Base-by-base conservation (phyloP, 2,329 filamentous ascomycete genomes). In the Cryoendolithus antarcticus region DNA sequence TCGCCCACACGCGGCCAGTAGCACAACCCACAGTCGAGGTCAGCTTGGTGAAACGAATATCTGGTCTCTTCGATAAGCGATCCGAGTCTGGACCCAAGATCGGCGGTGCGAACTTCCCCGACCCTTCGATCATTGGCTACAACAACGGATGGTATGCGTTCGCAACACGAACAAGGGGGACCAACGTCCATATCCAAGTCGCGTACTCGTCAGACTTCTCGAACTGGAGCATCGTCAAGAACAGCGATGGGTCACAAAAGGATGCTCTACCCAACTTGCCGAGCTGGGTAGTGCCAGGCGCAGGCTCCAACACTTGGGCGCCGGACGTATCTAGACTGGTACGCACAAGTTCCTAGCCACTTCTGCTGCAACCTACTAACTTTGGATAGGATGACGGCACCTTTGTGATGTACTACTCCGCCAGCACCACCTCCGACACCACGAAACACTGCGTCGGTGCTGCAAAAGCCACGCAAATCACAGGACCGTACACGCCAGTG, bases 121-220 rank as follows among this genome's bases (percentile, higher is more conserved):
- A 77, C 45, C 73, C 74, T 6, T 57, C 64, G 9, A 63, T 78
- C 35, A 49, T 77, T 35, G 54, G 67, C 48, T 63, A 57, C 3
- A 62, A 70, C 44, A 67, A 64, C 6, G 62, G 57, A 2, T 78
- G 69, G 64, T 74, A 77, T 47, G 69, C 74, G 6, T 79, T 77
- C 53, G 72, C 51, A 12, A 56, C 51, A 7, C 35, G 51, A n/a
- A 51, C 51, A 2, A 67, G 66, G 35, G 67, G 66, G 40, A 67
- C 62, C 34, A 60, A 64, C 12, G 61, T 53, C 19, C 47, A 71
- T 40, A 62, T 79, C 4, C 75, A 76, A 47, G 63, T 72, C 3
- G 75, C 75, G 2, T 61, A 50, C 2, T 71, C 71, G 2, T 44
- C 57, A 1, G 64, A 70, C 35, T 68, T 74, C 35, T 53, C 59